Base-by-base conservation (phyloP, 768 basidiomycete species). In the Naganishia vaughanmartiniae region DNA sequence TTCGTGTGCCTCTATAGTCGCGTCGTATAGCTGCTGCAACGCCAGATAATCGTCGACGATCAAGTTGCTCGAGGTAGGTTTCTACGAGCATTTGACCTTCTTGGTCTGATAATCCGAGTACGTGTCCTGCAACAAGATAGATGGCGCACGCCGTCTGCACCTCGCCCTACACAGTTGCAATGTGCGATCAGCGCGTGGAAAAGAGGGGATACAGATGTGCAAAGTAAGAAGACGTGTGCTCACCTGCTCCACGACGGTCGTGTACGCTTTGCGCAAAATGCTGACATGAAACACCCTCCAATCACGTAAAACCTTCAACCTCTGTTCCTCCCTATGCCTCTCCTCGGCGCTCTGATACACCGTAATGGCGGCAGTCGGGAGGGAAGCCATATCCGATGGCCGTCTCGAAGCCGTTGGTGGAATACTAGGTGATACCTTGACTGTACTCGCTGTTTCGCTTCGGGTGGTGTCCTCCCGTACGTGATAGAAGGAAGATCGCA, bases 31-130 rank as follows among this genome's bases (percentile, higher is more conserved):
- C 31, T 7, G 71, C 71, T 0, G 71, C 57, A 15, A 66, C 60
- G 11, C 55, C 63, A 28, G 54, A 53, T n/a, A 72, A 42, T 4
- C 67, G 67, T 7, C 56, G 53, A 0, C 71, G 71, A 21, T 72
- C 71, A 5, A 72, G 53, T 19, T 63, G 67, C 30, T 65, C 71
- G 21, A 72, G 60, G 36, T 72, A 72, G 2, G 67, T 17, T n/a
- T 65, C 58, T 26, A 69, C 30, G 21, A 72, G 26, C 48, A 60
- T 67, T n/a, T 60, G 34, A 21, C 51, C 53, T 42, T 54, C 57
- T 45, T 57, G 34, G 15, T 68, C 42, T 4, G 60, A 34, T 36
- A 67, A 24, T 17, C 39, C 55, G 17, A 72, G 30, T 30, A 48
- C 21, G 6, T 31, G 26, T 0, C 39, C 48, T 4, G 67, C 57